Evolutionary conservation across 2,329 filamentous ascomycete genomes (phyloP), one percentile per base, ranked within the genome.

Genomic region (Diplodia mutila): DNA sequence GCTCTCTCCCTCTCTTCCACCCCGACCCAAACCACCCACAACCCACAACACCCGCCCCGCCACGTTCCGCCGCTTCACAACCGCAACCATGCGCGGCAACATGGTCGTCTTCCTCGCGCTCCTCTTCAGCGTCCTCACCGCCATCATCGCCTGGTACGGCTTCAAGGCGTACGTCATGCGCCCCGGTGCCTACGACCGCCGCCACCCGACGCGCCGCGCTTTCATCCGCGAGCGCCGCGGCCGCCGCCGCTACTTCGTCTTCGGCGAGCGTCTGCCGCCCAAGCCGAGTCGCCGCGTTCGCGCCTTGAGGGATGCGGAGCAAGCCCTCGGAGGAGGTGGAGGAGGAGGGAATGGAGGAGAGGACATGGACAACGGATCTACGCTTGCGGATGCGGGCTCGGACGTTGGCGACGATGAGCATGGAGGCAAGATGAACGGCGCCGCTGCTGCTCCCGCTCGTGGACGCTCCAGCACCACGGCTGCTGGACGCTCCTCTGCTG

Each of bases 21-120:
- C 11, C 48, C 2, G 3, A 12, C 48, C 5, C n/a, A n/a, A n/a
- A n/a, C 8, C 48, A 23, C 7, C 1, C 18, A 51, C 48, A 2
- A 21, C 6, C 6, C n/a, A 21, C 4, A 14, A 51, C 21, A 14
- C 51, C 16, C 1, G 3, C 9, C 74, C 6, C 6, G 9, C n/a
- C n/a, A n/a, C n/a, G n/a, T n/a, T 73, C 14, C 70, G 71, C 8
- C 16, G 54, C 7, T 72, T 75, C 27, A n/a, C 7, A 5, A 8
- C 27, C 27, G 27, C 27, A 3, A 54, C 6, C 0, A 54, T 54
- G 51, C 6, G 2, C 1, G 5, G 4, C 14, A 34, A 34, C 16
- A 16, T n/a, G 0, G 8, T 11, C 6, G 4, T 54, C 0, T 25
- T 34, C 27, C 27, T 54, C 14, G 16, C 16, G 0, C 6, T 54